These are phyloP conservation scores for Lactuca sativa DNA, from an alignment of 129 eudicot genomes.

Conservation along the genomic window DNA sequence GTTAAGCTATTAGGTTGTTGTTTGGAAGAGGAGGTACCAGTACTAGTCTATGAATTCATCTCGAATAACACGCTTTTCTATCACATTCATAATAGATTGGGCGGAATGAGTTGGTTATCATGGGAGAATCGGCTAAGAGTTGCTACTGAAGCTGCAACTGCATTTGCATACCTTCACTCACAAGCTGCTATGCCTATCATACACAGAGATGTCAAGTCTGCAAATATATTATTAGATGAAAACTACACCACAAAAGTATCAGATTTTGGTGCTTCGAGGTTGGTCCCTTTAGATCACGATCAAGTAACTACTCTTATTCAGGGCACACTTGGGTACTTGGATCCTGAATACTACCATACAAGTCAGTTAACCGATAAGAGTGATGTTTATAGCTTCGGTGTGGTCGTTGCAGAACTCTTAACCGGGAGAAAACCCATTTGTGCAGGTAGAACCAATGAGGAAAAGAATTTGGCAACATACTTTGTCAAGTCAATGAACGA, in stretches of 20 bases:
- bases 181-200: not conserved
- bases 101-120: not conserved
- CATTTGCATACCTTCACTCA: not conserved
- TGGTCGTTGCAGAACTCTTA: conserved; percentile 50
- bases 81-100: not conserved
- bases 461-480: conserved; percentile 7
- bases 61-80: not conserved
- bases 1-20: not conserved
- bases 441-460: conserved; percentile 20
- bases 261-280: not conserved
- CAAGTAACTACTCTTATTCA: conserved; percentile 24
- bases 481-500: conserved; percentile 39
- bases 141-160: not conserved
- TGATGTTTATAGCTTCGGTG: conserved; percentile 60
- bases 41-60: not conserved
- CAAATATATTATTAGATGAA: not conserved
- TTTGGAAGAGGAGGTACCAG: not conserved
- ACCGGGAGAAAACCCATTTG: conserved; percentile 42
- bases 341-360: conserved; percentile 45
- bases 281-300: not conserved
- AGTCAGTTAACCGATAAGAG: conserved; percentile 18
- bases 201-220: not conserved
- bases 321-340: conserved; percentile 55
- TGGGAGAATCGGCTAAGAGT: not conserved
- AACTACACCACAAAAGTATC: not conserved